These are phyloP conservation scores for Penicillium goetzii DNA, from an alignment of 495 filamentous ascomycete species.

Conservation along the genomic window DNA sequence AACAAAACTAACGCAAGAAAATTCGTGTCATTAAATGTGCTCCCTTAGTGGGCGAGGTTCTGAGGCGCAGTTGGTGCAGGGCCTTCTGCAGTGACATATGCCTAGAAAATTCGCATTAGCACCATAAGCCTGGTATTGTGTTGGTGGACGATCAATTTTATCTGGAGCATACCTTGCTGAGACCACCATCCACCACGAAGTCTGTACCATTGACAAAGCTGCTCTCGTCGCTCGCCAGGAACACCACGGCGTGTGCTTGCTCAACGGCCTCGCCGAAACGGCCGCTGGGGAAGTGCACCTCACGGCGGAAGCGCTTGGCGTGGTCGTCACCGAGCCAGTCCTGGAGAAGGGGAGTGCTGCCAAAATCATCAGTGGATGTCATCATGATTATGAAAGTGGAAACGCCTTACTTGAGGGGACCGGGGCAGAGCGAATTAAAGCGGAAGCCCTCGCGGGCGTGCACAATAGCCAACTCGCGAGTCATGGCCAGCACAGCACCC, in stretches of 20 bases:
- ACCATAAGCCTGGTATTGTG: not conserved
- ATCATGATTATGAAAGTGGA: not conserved
- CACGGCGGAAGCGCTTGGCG: constrained; percentile 79
- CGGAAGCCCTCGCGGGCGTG: constrained; percentile 83
- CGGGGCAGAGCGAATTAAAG: constrained; percentile 92
- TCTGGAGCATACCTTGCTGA: constrained; percentile 68
- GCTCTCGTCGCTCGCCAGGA: constrained; percentile 91
- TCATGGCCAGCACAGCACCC: constrained; percentile 88
- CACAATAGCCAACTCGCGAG: constrained; percentile 79
- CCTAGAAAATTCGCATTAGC: constrained; percentile 45
- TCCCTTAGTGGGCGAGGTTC: constrained; percentile 56
- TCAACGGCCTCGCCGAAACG: constrained; percentile 95
- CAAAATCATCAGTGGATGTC: constrained; percentile 1
- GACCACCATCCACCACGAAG: constrained; percentile 95
- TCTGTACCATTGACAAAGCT: constrained; percentile 92
- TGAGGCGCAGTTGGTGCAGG: constrained; percentile 68
- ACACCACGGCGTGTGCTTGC: constrained; percentile 91
- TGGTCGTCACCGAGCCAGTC: constrained; percentile 93
- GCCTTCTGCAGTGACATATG: constrained; percentile 92
- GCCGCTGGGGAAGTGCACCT: constrained; percentile 94
- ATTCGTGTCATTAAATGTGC: constrained; percentile 5
- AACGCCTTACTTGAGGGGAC: constrained; percentile 75
- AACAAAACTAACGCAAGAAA: constrained; percentile 9
- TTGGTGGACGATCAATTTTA: not conserved
- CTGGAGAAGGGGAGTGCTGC: constrained; percentile 77